These are phyloP conservation scores for Protomyces gravidus DNA, from an alignment of 1,139 yeast species.

Conservation along the genomic window DNA sequence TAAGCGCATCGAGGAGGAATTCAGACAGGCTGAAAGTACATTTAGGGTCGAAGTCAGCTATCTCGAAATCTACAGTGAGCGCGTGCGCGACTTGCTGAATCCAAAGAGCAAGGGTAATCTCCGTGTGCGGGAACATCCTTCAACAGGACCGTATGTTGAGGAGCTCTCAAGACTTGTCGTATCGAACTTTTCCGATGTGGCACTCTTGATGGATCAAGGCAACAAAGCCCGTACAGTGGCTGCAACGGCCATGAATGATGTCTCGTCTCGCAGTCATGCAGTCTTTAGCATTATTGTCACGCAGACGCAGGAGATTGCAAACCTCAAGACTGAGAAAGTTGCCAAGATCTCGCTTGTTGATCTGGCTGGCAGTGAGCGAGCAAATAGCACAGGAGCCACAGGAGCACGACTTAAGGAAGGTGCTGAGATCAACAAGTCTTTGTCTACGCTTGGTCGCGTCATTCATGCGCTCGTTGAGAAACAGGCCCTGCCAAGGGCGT, in stretches of 20 bases:
- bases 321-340: slow-evolving; percentile 44
- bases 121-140: slow-evolving; percentile 54
- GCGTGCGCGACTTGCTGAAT: slow-evolving; percentile 54
- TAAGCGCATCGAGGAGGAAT: slow-evolving; percentile 42
- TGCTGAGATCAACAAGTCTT: slow-evolving; percentile 64
- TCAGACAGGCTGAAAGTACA: neutral
- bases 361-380: slow-evolving; percentile 76
- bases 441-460: slow-evolving; percentile 72
- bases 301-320: slow-evolving; percentile 41
- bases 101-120: slow-evolving; percentile 39
- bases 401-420: slow-evolving; percentile 72
- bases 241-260: slow-evolving; percentile 61
- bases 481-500: slow-evolving; percentile 34
- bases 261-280: slow-evolving; percentile 75
- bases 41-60: slow-evolving; percentile 7
- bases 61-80: slow-evolving; percentile 66
- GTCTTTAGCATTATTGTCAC: slow-evolving; percentile 60
- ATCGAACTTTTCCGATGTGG: slow-evolving; percentile 31
- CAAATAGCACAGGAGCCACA: slow-evolving; percentile 57
- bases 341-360: slow-evolving; percentile 69
- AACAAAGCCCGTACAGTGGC: slow-evolving; percentile 59
- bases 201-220: slow-evolving; percentile 34
- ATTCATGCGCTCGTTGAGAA: slow-evolving; percentile 55
- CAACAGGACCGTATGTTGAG: slow-evolving; percentile 59
- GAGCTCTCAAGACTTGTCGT: slow-evolving; percentile 40